phyloP scores from a whole-genome alignment of 345 rosid genomes.

The Brassica cretica region DNA sequence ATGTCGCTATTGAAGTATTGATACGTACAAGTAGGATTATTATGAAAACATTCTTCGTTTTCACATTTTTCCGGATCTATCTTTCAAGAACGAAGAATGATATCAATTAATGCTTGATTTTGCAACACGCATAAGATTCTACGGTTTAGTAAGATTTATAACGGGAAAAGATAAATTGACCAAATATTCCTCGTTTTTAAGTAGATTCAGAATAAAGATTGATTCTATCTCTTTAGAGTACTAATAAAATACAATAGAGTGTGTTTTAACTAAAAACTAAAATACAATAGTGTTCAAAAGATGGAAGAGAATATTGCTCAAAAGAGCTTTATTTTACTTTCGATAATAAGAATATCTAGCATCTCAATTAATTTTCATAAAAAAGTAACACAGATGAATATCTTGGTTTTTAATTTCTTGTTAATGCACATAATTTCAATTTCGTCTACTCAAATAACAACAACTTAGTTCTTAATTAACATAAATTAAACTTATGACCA shows the following conservation, averaged over 20 bases:
- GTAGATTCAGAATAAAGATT: background rate
- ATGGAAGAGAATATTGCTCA: background rate
- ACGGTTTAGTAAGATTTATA: background rate
- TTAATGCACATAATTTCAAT: background rate
- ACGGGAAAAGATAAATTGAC: conserved; percentile 17
- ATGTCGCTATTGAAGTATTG: background rate
- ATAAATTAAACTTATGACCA: too few relatives aligned
- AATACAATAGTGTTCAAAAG: background rate
- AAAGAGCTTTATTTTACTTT: background rate
- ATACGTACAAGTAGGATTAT: background rate
- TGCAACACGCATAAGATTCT: conserved; percentile 12
- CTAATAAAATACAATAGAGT: background rate
- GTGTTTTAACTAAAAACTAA: background rate
- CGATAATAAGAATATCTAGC: background rate
- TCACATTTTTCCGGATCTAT: conserved; percentile 14
- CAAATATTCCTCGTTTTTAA: background rate
- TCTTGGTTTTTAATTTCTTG: background rate
- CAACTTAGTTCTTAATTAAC: too few relatives aligned
- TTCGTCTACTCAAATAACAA: background rate
- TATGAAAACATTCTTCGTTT: conserved; percentile 28
- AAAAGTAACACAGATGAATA: background rate
- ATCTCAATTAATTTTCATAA: background rate
- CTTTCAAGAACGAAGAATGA: background rate
- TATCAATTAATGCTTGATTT: conserved; percentile 15
- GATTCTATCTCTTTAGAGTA: background rate